Percentiles rank a stretch among this genome's conserved stretches.
Conservation (phyloP, 257 asterid species). For the Capsicum rhomboideum region DNA sequence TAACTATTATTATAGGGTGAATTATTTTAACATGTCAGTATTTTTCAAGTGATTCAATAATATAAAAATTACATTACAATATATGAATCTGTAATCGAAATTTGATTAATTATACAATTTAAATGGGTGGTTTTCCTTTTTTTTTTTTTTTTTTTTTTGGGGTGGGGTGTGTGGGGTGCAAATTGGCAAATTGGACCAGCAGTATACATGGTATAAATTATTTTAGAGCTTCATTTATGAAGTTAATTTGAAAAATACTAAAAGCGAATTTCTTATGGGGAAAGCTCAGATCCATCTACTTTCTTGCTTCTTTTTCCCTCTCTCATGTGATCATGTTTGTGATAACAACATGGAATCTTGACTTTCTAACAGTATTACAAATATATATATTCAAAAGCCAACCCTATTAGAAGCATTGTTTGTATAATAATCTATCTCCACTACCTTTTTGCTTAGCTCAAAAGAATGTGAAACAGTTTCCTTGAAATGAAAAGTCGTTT, state of each 20-base stretch:
- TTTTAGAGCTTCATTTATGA: not conserved
- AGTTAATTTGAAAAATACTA: constrained; percentile 1
- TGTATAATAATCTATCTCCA: not conserved
- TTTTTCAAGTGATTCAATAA: too few species aligned
- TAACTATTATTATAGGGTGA: too few species aligned
- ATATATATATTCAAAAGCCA: not conserved
- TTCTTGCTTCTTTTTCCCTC: not conserved
- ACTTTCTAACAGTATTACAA: not conserved
- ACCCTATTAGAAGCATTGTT: not conserved
- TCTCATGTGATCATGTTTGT: constrained; percentile 3
- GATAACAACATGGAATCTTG: constrained; percentile 5
- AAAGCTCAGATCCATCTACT: constrained; percentile 1
- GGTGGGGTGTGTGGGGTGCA: not conserved
- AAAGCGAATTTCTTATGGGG: not conserved
- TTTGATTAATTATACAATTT: not conserved
- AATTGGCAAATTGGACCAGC: not conserved
- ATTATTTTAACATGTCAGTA: too few species aligned
- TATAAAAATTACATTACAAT: too few species aligned
- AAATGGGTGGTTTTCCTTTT: not conserved
- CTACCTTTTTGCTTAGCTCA: not conserved
- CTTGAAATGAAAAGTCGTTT: constrained; percentile 1
- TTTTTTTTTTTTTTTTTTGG: not conserved
- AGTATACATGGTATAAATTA: not conserved
- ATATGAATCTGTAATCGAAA: not conserved
- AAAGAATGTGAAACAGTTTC: not conserved